Evolutionary conservation across 345 rosid species (phyloP), one percentile per base, ranked within the genome.

Genomic region (Acer saccharum): DNA sequence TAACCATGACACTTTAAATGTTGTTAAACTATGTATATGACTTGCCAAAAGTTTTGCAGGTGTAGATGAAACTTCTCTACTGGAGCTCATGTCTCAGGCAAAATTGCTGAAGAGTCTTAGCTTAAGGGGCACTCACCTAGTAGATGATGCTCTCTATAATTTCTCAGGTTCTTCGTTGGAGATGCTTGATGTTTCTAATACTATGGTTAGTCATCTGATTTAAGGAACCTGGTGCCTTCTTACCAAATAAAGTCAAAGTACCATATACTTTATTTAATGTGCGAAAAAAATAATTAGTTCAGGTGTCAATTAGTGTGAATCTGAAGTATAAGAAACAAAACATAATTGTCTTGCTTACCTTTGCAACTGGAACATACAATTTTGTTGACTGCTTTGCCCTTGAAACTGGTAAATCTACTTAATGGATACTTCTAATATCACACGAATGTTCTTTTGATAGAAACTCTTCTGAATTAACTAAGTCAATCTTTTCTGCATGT

Each of bases 131-230:
- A 89, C 97, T 20, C 41, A 78, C 79, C 88, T 94, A 83, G 82
- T 79, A 70, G 92, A 92, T 71, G 68, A 58, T 69, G 90, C 83
- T 44, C 89, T 94, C 35, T 84, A 76, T 84, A 85, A 76, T 67
- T 88, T 90, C 81, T 81, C 88, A 35, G 91, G 93, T 74, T 87
- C 91, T 85, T 87, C 88, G 63, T 84, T 94, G 86, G 92, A 90
- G 86, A 66, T 80, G 82, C 95, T 94, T 69, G 94, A 94, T 86
- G 87, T 94, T 73, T 87, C 95, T 39, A 79, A 89, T 81, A 94
- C 97, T 18, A 81, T 39, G 94, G 95, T 93, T 71, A 83, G 93
- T 84, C 69, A 64, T 81, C 74, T 52, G 48, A 68, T 46, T 76
- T 50, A 16, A 69, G 58, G 29, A 71, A 21, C 41, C 17, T 17